A percentile compares a stretch with the other conserved stretches of the same genome.
Conservation (phyloP, 805 yeast species). For the Cyberlindnera xishuangbannaensis region DNA sequence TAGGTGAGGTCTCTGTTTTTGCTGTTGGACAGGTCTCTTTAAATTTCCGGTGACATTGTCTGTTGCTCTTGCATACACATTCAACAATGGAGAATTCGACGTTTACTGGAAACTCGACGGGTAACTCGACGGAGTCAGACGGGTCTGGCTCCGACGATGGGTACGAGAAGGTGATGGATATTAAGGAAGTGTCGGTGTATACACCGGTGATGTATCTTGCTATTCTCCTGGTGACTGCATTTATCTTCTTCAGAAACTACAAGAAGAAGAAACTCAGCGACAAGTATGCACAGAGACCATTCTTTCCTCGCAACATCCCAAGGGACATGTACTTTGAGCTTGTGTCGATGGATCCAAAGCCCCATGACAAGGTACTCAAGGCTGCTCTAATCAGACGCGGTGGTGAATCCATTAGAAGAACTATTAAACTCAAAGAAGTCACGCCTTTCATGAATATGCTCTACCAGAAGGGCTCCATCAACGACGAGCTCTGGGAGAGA, state of each 20-base stretch:
- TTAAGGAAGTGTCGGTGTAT: constrained; percentile 40
- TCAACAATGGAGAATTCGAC: too few relatives aligned
- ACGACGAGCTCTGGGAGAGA: constrained; percentile 82
- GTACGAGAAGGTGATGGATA: too few relatives aligned
- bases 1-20: too few relatives aligned
- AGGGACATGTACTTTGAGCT: constrained; percentile 58
- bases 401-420: constrained; percentile 82
- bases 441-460: constrained; percentile 63
- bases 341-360: constrained; percentile 45
- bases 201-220: constrained; percentile 77
- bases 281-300: constrained; percentile 57
- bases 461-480: constrained; percentile 85
- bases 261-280: constrained; percentile 48
- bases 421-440: constrained; percentile 75
- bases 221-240: constrained; percentile 58
- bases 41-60: too few relatives aligned
- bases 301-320: constrained; percentile 66
- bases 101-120: too few relatives aligned
- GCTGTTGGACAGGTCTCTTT: too few relatives aligned
- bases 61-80: too few relatives aligned
- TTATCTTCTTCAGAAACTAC: constrained; percentile 64
- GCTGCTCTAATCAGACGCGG: constrained; percentile 66
- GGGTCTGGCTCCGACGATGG: too few relatives aligned
- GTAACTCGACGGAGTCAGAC: too few relatives aligned
- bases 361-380: constrained; percentile 73